Evolutionary conservation across 2,329 filamentous ascomycete species (phyloP).

Genomic region (Nannizziopsis barbatae): DNA sequence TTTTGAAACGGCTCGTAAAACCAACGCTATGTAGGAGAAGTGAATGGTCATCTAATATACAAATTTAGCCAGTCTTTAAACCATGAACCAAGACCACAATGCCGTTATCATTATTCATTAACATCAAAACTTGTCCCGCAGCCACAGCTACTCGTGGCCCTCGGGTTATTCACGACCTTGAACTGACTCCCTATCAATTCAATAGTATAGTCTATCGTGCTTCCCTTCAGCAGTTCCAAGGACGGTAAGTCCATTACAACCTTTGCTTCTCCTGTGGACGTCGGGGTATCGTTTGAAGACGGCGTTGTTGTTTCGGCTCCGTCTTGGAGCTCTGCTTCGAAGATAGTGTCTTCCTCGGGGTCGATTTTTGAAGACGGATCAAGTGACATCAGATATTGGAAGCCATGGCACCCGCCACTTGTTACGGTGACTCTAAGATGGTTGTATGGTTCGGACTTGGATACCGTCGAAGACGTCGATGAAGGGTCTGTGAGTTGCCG

Average conservation of each 20-base stretch:
- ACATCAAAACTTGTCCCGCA: constrained; percentile 98
- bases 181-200: constrained; percentile 93
- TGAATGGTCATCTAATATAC: too few relatives aligned
- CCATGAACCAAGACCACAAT: too few relatives aligned
- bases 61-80: too few relatives aligned
- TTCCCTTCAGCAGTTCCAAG: constrained; percentile 77
- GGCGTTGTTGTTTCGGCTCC: constrained; percentile 12
- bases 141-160: constrained; percentile 85
- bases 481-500: constrained; percentile 53
- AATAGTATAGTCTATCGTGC: constrained; percentile 92
- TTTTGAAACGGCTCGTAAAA: too few relatives aligned
- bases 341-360: constrained; percentile 75
- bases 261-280: constrained; percentile 48
- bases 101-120: constrained; percentile 7
- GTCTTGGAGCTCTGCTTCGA: constrained; percentile 50
- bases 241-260: constrained; percentile 82
- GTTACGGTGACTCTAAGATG: constrained; percentile 88
- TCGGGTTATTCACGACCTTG: constrained; percentile 88
- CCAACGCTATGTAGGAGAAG: too few relatives aligned
- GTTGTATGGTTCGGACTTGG: constrained; percentile 57
- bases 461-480: constrained; percentile 36
- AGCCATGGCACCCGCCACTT: constrained; percentile 90
- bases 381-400: constrained; percentile 91
- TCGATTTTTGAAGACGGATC: constrained; percentile 48
- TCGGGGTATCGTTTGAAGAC: constrained; percentile 23